These are phyloP conservation scores for Candida caryicola DNA, from an alignment of 805 yeast genomes.

Conservation along the genomic window DNA sequence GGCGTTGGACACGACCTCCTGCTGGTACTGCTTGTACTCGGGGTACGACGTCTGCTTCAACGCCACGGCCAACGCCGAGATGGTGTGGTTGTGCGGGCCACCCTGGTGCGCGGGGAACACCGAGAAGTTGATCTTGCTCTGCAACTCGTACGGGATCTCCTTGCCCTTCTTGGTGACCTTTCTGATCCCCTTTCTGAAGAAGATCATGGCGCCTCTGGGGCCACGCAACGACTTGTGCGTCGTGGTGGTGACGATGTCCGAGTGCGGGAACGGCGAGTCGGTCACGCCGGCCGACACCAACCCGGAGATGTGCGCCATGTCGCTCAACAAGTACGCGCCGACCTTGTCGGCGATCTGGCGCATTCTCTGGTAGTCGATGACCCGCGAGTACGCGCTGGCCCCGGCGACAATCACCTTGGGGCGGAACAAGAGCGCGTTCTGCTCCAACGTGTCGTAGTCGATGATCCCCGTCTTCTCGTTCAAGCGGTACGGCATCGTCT, in stretches of 20 bases:
- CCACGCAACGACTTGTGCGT: constrained; percentile 99
- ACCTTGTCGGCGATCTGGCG: constrained; percentile 94
- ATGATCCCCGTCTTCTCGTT: constrained; percentile 88
- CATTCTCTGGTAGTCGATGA: constrained; percentile 96
- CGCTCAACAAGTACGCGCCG: constrained; percentile 93
- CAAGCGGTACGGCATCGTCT: constrained; percentile 98
- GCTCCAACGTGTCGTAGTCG: constrained; percentile 93
- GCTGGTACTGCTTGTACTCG: constrained; percentile 88
- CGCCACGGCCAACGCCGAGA: constrained; percentile 95
- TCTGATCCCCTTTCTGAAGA: constrained; percentile 95
- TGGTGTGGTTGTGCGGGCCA: constrained; percentile 99
- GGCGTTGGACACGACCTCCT: constrained; percentile 85
- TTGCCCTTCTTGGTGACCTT: constrained; percentile 88
- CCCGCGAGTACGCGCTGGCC: constrained; percentile 95
- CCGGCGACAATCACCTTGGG: constrained; percentile 98
- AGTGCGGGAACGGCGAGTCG: constrained; percentile 93
- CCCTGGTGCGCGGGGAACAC: constrained; percentile 99
- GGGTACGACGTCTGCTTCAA: constrained; percentile 90
- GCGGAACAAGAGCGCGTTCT: constrained; percentile 86
- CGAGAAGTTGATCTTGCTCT: constrained; percentile 92
- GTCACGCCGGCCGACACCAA: constrained; percentile 93
- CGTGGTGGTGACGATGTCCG: constrained; percentile 97
- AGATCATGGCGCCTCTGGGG: constrained; percentile 99
- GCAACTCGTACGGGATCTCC: constrained; percentile 87
- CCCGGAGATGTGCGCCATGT: constrained; percentile 99